Conservation (phyloP, 306 rosid species). For the Quercus parvula region DNA sequence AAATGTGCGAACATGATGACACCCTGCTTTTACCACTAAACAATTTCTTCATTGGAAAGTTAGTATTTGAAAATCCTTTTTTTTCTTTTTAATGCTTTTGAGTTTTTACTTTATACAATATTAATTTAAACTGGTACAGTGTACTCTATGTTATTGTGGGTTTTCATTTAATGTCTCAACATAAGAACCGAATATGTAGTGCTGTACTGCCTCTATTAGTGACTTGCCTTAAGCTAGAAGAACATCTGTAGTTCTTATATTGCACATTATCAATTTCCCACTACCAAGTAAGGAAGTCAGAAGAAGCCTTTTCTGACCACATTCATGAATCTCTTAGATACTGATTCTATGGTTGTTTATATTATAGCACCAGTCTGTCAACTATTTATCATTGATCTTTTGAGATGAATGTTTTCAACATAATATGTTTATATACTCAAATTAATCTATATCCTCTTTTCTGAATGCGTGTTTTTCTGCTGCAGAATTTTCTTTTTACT, state of each 20-base stretch:
- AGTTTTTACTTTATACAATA: not conserved
- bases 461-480: slow-evolving; percentile 25
- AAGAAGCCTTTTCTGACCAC: too few species aligned
- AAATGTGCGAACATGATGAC: not conserved
- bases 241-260: not conserved
- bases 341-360: slow-evolving; percentile 5
- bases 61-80: not conserved
- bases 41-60: not conserved
- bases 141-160: not conserved
- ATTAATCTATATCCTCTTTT: slow-evolving; percentile 13
- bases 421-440: not conserved
- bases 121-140: not conserved
- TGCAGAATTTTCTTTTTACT: slow-evolving; percentile 74
- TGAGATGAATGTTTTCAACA: not conserved
- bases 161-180: not conserved
- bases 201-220: not conserved
- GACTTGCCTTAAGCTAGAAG: not conserved
- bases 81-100: not conserved
- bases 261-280: not conserved
- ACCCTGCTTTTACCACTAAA: not conserved
- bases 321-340: not conserved
- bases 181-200: not conserved
- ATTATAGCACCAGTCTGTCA: not conserved
- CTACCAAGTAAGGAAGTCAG: too few species aligned
- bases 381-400: not conserved